Evolutionary conservation across 2,329 filamentous ascomycete genomes (phyloP), one percentile per base, ranked within the genome.

Genomic region (Colletotrichum sp.): DNA sequence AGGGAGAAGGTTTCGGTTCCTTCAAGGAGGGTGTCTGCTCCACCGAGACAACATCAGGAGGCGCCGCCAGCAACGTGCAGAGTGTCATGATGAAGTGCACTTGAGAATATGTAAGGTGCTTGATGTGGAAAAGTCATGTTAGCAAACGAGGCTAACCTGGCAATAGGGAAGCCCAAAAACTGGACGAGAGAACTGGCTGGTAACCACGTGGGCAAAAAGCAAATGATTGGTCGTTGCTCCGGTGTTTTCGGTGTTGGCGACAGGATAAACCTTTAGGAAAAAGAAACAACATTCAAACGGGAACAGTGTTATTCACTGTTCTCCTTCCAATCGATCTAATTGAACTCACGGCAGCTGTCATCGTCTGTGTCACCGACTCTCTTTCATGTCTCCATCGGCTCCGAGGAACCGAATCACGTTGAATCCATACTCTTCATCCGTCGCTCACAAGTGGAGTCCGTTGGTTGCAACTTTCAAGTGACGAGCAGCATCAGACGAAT

Each of bases 21-120:
- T 28, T 60, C 3, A 26, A 60, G 57, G 57, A 60, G 57, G 57
- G 57, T n/a, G 26, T 60, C 57, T 60, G 57, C 57, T 60, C 57
- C 16, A 60, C 57, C 7, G 57, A 60, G 26, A 60, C 57, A n/a
- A 60, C 57, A 18, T 60, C 57, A 28, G 57, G 57, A 60, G 57
- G 57, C 57, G 26, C 57, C 10, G 57, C 57, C 28, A 32, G 57
- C 24, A 60, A 60, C 57, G 57, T 60, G 57, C 57, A 28, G 26
- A 60, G 57, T n/a, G 57, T 60, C 26, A 60, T 60, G 57, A 60
- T 60, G 57, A 60, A 60, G 57, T 60, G 57, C 26, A 60, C 57
- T 28, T 60, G 14, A 18, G 43, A 21, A 21, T 0, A 48, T 52
- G n/a, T 21, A 7, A 21, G 43, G 6, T 13, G 10, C n/a, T 52